A percentile compares a stretch with the other conserved stretches of the same genome.
Conservation (phyloP, 768 basidiomycete species). For the Strobilomyces dryophilus region DNA sequence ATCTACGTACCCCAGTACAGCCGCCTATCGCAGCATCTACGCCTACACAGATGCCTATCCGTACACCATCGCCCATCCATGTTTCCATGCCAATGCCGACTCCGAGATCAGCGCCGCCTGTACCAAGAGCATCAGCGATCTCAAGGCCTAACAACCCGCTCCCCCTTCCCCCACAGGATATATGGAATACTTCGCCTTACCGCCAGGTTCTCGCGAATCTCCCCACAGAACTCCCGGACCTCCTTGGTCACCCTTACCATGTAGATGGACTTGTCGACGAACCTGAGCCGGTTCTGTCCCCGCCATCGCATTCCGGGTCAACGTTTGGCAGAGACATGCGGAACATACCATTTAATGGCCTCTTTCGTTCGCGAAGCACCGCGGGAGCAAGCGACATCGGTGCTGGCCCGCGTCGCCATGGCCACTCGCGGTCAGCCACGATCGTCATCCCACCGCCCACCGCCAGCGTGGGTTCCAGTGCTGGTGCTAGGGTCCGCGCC, state of each 20-base stretch:
- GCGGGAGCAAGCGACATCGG: slow-evolving; percentile 12
- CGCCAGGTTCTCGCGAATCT: slow-evolving; percentile 46
- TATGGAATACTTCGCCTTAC: slow-evolving; percentile 58
- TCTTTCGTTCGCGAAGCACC: slow-evolving; percentile 44
- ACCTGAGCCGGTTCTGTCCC: slow-evolving; percentile 17
- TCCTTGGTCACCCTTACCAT: slow-evolving; percentile 10
- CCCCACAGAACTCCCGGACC: slow-evolving; percentile 37
- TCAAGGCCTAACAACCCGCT: slow-evolving; percentile 47
- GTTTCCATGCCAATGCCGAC: background rate
- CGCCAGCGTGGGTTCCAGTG: background rate
- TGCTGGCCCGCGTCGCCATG: slow-evolving; percentile 11
- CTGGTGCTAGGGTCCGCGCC: no score
- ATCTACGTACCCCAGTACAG: no score
- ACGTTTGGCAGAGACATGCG: slow-evolving; percentile 32
- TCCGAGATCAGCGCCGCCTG: background rate
- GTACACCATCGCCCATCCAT: background rate
- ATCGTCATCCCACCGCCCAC: slow-evolving; percentile 21
- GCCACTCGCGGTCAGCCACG: slow-evolving; percentile 12
- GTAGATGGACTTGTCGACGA: background rate
- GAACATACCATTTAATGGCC: slow-evolving; percentile 35
- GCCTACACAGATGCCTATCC: background rate
- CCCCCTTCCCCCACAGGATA: slow-evolving; percentile 55
- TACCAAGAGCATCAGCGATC: background rate
- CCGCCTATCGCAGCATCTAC: background rate
- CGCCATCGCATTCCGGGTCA: slow-evolving; percentile 15